phyloP scores from a whole-genome alignment of 176 grass and related monocot genomes.

The Saccharum officinarum region DNA sequence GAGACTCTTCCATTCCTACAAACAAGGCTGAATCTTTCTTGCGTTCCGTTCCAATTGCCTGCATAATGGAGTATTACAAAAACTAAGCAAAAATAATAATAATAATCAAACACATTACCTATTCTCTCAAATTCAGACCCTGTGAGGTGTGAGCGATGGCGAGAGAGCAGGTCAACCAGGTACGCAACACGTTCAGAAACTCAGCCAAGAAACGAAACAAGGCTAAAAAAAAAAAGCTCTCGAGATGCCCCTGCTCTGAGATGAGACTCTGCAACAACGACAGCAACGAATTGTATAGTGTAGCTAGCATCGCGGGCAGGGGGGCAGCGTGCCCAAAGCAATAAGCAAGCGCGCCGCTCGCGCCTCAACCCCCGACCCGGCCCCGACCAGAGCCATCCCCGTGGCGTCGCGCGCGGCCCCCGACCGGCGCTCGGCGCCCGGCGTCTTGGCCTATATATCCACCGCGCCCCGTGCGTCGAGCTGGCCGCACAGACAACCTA shows the following conservation, averaged over 20 bases:
- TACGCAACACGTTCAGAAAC: neutral
- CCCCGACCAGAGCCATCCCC: neutral
- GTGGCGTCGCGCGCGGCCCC: neutral
- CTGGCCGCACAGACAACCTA: neutral
- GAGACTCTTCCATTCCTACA: neutral
- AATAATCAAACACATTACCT: neutral
- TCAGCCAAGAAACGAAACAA: neutral
- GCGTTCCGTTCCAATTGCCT: neutral
- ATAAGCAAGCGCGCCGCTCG: neutral
- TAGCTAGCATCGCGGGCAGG: neutral
- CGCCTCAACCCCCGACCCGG: neutral
- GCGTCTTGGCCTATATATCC: neutral
- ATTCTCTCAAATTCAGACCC: neutral
- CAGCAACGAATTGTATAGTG: neutral
- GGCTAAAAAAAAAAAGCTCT: no score
- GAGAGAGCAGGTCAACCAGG: neutral
- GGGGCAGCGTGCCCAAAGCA: neutral
- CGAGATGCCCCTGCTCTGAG: no score
- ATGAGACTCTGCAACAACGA: neutral
- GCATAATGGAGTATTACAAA: neutral
- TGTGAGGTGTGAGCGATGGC: neutral
- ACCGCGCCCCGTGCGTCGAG: neutral
- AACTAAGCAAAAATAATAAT: neutral
- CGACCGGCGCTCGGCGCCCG: no score
- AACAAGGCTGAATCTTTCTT: neutral